These are phyloP conservation scores for Arachis stenosperma DNA, from an alignment of 306 rosid species.

Conservation along the genomic window DNA sequence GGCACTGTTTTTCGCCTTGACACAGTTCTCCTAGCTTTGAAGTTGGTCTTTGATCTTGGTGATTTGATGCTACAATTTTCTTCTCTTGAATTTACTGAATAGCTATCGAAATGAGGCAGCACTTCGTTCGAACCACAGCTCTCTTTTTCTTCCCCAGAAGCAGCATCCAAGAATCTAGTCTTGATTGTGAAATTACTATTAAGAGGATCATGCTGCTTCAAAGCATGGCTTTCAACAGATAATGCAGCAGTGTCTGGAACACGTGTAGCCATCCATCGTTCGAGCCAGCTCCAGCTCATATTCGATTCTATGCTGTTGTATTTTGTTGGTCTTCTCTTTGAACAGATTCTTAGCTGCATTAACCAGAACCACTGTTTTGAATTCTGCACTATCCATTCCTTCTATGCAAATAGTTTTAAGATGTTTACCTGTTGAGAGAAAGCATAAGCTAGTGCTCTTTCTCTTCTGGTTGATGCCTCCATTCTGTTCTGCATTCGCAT, in stretches of 20 bases:
- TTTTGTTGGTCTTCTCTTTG: constrained; percentile 62
- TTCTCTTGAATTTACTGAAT: constrained; percentile 47
- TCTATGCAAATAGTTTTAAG: not conserved
- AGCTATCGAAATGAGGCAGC: constrained; percentile 57
- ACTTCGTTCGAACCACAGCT: constrained; percentile 96
- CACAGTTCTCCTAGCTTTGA: constrained; percentile 52
- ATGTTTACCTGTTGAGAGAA: constrained; percentile 86
- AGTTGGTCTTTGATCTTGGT: constrained; percentile 42
- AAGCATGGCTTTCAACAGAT: constrained; percentile 54
- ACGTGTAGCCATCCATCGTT: constrained; percentile 98
- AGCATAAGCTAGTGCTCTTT: constrained; percentile 96
- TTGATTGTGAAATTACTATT: constrained; percentile 39
- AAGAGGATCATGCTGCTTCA: constrained; percentile 49
- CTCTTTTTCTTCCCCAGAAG: constrained; percentile 77
- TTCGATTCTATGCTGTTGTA: constrained; percentile 55
- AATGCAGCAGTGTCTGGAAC: constrained; percentile 54
- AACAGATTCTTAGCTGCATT: constrained; percentile 73
- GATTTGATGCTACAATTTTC: constrained; percentile 44
- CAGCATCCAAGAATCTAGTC: constrained; percentile 54
- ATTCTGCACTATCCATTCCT: not conserved
- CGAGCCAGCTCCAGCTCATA: constrained; percentile 98
- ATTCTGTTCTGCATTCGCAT: constrained; percentile 81
- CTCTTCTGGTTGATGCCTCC: constrained; percentile 88
- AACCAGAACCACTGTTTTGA: constrained; percentile 11
- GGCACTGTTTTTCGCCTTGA: constrained; percentile 66